Conservation (phyloP, 768 basidiomycete species). For the Lepiota venenata region DNA sequence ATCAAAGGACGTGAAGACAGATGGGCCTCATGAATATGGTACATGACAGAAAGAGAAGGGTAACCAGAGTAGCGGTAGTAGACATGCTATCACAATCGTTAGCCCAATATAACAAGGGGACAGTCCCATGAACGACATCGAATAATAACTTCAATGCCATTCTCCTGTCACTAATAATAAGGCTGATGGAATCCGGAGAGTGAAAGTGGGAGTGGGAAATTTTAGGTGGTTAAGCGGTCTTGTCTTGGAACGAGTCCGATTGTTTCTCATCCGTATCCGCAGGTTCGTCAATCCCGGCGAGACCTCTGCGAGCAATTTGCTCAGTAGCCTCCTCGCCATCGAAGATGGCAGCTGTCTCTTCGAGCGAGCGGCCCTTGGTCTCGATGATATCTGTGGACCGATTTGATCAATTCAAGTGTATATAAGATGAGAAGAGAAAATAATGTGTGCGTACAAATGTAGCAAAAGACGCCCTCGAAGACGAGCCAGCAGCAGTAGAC, state of each 20-base stretch:
- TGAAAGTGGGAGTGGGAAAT: neutral
- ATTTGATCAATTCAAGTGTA: slow-evolving; percentile 2
- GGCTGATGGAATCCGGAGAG: neutral
- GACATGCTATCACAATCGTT: too few species aligned
- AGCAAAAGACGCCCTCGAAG: slow-evolving; percentile 63
- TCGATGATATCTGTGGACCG: slow-evolving; percentile 47
- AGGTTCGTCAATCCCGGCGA: slow-evolving; percentile 18
- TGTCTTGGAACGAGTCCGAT: slow-evolving; percentile 29
- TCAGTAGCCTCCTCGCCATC: slow-evolving; percentile 58
- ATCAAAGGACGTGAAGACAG: too few species aligned
- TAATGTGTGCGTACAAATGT: slow-evolving; percentile 36
- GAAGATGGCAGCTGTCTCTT: slow-evolving; percentile 81
- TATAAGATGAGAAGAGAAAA: slow-evolving; percentile 7
- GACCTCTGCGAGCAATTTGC: slow-evolving; percentile 30
- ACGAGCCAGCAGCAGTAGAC: slow-evolving; percentile 71
- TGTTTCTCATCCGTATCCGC: slow-evolving; percentile 29
- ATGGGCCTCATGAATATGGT: neutral
- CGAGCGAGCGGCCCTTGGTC: slow-evolving; percentile 70
- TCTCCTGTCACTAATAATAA: neutral
- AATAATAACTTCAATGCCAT: neutral
- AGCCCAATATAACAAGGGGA: neutral
- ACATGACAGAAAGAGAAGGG: neutral
- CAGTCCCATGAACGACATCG: neutral
- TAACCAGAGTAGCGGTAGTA: too few species aligned
- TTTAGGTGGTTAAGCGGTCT: slow-evolving; percentile 18